These are phyloP conservation scores for Thelephora ganbajun DNA, from an alignment of 768 basidiomycete species.

Conservation along the genomic window DNA sequence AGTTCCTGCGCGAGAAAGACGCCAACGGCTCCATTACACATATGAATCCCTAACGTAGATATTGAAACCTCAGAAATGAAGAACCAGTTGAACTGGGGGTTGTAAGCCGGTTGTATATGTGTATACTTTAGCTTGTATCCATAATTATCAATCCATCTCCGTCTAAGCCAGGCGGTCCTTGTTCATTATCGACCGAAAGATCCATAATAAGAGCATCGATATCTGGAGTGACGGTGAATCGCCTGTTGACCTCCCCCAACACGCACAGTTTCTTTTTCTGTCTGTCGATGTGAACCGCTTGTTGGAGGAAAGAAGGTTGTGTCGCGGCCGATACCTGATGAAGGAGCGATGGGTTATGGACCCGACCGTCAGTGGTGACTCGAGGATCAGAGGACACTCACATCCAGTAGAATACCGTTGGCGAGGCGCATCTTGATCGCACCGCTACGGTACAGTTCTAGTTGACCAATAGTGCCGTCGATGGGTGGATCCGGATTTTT, in stretches of 20 bases:
- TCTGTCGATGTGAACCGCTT: conserved; percentile 62
- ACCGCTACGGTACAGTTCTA: conserved; percentile 79
- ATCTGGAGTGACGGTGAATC: conserved; percentile 76
- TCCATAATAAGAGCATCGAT: conserved; percentile 58
- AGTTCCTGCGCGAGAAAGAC: too few species aligned
- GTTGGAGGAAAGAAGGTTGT: conserved; percentile 79
- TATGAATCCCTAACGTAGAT: too few species aligned
- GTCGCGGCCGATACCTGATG: conserved; percentile 66
- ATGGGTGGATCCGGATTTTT: conserved; percentile 26
- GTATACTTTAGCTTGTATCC: conserved; percentile 22
- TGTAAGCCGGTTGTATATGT: too few species aligned
- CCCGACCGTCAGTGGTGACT: background rate
- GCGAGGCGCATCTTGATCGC: conserved; percentile 74
- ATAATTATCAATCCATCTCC: conserved; percentile 41
- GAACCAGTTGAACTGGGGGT: too few species aligned
- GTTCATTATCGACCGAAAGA: conserved; percentile 40
- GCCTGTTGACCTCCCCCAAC: conserved; percentile 77
- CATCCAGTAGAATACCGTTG: conserved; percentile 75
- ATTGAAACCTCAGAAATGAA: too few species aligned
- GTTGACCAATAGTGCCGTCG: conserved; percentile 71
- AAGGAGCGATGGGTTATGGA: conserved; percentile 1
- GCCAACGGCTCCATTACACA: too few species aligned
- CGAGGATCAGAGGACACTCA: conserved; percentile 22
- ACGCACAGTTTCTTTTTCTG: conserved; percentile 46
- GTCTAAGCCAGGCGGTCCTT: conserved; percentile 16